Percentiles rank a stretch among this genome's conserved stretches.
Conservation (phyloP, 2,329 filamentous ascomycete genomes). For the Sporothrix pseudoabietina region DNA sequence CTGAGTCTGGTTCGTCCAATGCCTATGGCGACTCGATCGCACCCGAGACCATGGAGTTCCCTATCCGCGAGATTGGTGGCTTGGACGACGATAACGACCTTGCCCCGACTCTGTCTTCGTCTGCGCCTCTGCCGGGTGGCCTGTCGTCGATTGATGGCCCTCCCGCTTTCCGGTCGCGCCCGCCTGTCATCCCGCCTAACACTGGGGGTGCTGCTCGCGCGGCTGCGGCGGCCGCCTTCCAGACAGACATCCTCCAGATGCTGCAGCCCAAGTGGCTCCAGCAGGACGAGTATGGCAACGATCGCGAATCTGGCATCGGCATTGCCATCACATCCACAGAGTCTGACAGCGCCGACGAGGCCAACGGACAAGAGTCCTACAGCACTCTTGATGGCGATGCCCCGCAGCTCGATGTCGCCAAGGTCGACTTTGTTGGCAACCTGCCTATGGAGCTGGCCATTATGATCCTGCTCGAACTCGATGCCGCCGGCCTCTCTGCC, state of each 20-base stretch:
- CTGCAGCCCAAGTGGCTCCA: slow-evolving; percentile 49
- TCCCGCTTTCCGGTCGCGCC: slow-evolving; percentile 55
- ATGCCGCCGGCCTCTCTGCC: slow-evolving; percentile 54
- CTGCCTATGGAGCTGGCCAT: slow-evolving; percentile 63
- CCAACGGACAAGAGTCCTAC: slow-evolving; percentile 30
- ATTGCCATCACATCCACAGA: slow-evolving; percentile 55
- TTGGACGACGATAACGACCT: not conserved
- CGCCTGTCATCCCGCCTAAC: slow-evolving; percentile 62
- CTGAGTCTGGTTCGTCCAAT: not conserved
- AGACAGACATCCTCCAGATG: slow-evolving; percentile 42
- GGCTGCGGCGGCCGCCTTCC: slow-evolving; percentile 60
- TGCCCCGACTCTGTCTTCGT: slow-evolving; percentile 21
- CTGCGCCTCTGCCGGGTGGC: slow-evolving; percentile 29
- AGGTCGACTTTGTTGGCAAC: slow-evolving; percentile 59
- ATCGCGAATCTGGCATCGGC: slow-evolving; percentile 66
- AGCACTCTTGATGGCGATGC: slow-evolving; percentile 37
- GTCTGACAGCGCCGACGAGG: slow-evolving; percentile 42
- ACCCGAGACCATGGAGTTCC: not conserved
- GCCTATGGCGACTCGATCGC: not conserved
- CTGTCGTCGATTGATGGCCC: slow-evolving; percentile 39
- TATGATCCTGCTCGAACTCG: slow-evolving; percentile 59
- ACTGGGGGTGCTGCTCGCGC: slow-evolving; percentile 64
- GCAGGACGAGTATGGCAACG: slow-evolving; percentile 54
- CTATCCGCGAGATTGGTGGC: not conserved
- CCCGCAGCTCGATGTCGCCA: slow-evolving; percentile 47